phyloP scores from a whole-genome alignment of 2,329 filamentous ascomycete species.

The Diplodia scrobiculata region DNA sequence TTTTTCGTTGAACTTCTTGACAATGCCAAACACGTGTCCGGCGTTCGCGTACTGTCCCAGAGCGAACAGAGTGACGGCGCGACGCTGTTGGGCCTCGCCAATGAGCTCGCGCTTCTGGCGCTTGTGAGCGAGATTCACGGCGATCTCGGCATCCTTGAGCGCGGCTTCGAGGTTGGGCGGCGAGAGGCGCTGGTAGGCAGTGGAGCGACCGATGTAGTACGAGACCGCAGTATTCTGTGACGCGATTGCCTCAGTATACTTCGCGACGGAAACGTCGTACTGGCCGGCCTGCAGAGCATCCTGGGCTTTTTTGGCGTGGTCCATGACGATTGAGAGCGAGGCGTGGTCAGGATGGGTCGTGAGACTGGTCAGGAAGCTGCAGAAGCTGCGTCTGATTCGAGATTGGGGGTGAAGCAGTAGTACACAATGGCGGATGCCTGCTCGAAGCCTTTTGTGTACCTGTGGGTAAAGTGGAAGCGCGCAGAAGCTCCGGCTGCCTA shows the following conservation, averaged over 20 bases:
- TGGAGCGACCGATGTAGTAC: slow-evolving; percentile 82
- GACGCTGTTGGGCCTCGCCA: slow-evolving; percentile 76
- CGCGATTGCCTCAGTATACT: slow-evolving; percentile 66
- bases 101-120: slow-evolving; percentile 76
- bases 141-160: slow-evolving; percentile 52
- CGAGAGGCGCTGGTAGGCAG: slow-evolving; percentile 68
- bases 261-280: slow-evolving; percentile 67
- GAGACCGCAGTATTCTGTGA: slow-evolving; percentile 67
- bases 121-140: slow-evolving; percentile 66
- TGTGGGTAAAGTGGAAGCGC: slow-evolving; percentile 10
- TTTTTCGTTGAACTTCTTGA: slow-evolving; percentile 57
- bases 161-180: slow-evolving; percentile 51
- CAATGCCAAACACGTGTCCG: slow-evolving; percentile 65
- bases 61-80: slow-evolving; percentile 72
- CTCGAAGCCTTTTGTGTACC: background rate
- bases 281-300: slow-evolving; percentile 64
- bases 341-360: background rate
- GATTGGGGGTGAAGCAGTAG: background rate
- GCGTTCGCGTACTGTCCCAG: slow-evolving; percentile 74
- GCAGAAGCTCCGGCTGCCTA: slow-evolving; percentile 18
- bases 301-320: slow-evolving; percentile 57
- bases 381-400: background rate
- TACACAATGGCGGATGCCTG: background rate
- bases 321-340: slow-evolving; percentile 45
- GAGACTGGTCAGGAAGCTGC: background rate